Base-by-base conservation (phyloP, 1,284 basidiomycete genomes). In the Tetrapyrgos nigripes region DNA sequence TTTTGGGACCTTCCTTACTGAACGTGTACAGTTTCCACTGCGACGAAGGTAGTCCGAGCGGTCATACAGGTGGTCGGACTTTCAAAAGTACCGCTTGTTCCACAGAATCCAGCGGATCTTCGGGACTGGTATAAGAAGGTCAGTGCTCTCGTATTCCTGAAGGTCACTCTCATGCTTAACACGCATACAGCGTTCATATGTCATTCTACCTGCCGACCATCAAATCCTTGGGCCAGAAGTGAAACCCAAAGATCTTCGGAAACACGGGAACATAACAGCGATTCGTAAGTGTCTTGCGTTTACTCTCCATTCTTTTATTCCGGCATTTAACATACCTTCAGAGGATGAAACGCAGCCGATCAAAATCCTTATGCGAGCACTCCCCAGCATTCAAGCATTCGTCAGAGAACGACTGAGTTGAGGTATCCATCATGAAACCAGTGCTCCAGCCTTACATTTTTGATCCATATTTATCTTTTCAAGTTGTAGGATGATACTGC, bases 61-160 rank as follows among this genome's bases (percentile, higher is more conserved):
- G 83, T 95, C 2, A 80, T 93, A 14, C 92, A 94, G 68, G 87
- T 96, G 21, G 84, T 92, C 4, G 93, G 93, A 3, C 78, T 85
- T 60, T 81, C 86, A 52, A 81, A 77, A 50, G 73, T 85, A 49
- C 89, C 89, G 0, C 62, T 78, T 21, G 77, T 79, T 35, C 84
- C 88, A 17, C 80, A 77, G 58, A 79, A 84, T 55, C 70, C 79
- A 6, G 75, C 79, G 11, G 83, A 81, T 5, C 72, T 88, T 1
- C 78, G 80, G 28, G 64, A 72, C 26, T 93, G 90, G 91, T 93
- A 92, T 72, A 75, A 74, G 51, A 79, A 85, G 70, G 89, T 88
- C 65, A 31, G 21, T 27, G 46, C 49, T 50, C 17, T 59, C 17
- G 49, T 26, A 10, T n/a, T 45, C 37, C 4, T 17, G 51, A 61